These are phyloP conservation scores for Geosmithia morbida DNA, from an alignment of 2,329 filamentous ascomycete genomes.

Conservation along the genomic window DNA sequence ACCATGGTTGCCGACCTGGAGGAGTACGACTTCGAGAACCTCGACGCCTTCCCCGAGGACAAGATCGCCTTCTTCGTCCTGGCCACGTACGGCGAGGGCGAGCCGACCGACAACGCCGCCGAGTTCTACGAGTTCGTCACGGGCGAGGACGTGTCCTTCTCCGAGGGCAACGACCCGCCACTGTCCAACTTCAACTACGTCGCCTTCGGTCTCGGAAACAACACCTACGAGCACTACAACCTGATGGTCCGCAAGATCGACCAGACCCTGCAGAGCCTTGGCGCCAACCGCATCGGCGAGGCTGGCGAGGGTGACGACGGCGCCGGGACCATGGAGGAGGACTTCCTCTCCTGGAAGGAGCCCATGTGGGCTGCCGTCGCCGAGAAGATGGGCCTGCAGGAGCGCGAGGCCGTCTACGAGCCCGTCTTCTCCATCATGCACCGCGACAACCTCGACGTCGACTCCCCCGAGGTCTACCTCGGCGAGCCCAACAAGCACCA, in stretches of 20 bases:
- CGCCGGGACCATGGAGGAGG: constrained; percentile 98
- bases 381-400: constrained; percentile 75
- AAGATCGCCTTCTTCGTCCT: constrained; percentile 92
- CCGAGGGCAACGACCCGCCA: constrained; percentile 57
- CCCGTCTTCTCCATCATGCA: constrained; percentile 77
- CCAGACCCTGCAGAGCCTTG: constrained; percentile 65
- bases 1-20: constrained; percentile 98
- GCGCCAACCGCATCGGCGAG: constrained; percentile 69
- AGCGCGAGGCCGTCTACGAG: constrained; percentile 93
- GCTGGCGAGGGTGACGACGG: constrained; percentile 96
- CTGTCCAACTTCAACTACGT: constrained; percentile 83
- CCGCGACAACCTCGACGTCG: constrained; percentile 55
- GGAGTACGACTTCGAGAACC: constrained; percentile 92
- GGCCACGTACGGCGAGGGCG: constrained; percentile 94
- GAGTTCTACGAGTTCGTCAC: constrained; percentile 97
- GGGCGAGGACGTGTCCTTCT: constrained; percentile 68
- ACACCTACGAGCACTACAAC: constrained; percentile 99
- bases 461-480: constrained; percentile 75
- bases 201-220: constrained; percentile 92
- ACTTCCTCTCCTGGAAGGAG: constrained; percentile 98
- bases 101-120: constrained; percentile 96
- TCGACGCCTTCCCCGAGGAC: constrained; percentile 77
- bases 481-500: constrained; percentile 96
- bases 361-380: constrained; percentile 89
- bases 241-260: constrained; percentile 91